Evolutionary conservation across 495 filamentous ascomycete species (phyloP), one percentile per base, ranked within the genome.

Genomic region (Hypomontagnella submonticulosa): DNA sequence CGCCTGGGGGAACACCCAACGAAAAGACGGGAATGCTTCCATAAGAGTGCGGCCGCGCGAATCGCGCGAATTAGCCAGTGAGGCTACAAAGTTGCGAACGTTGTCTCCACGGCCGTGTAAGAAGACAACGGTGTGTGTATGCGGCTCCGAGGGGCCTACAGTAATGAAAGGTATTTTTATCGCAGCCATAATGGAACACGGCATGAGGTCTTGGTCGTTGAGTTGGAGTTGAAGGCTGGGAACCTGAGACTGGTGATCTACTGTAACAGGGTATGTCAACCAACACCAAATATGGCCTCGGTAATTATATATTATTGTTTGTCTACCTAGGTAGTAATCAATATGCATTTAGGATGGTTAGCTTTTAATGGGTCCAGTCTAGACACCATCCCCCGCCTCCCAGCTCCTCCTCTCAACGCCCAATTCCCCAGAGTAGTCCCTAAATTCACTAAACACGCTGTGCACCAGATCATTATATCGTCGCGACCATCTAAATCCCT

Each of bases 121-220:
- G 37, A 89, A 76, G 59, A 90, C 84, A 41, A 84, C 73, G 0
- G 87, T 90, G 66, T 87, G 80, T 0, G 83, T 86, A 69, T 89
- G 85, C 3, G 52, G 30, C 30, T 15, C 9, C 23, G 54, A 33
- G 15, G 60, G 60, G 4, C n/a, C 54, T 43, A 73, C 69, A 56
- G 63, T 71, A 50, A 63, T 55, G 46, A 53, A 38, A 36, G 61
- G 64, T 57, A 75, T 23, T 19, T 61, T 55, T 57, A 63, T 63
- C 9, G 54, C 8, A 41, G 41, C 8, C 37, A 56, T 48, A 41
- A 48, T 47, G 58, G 41, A 41, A 46, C 10, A 38, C n/a, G 27
- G 41, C 13, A 34, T 6, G 12, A 32, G 13, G 4, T 33, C 16
- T n/a, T n/a, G n/a, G n/a, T n/a, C n/a, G n/a, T n/a, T n/a, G n/a